Evolutionary conservation across 2,329 filamentous ascomycete species (phyloP), one percentile per base, ranked within the genome.

Genomic region (Rutstroemia sydowiana): DNA sequence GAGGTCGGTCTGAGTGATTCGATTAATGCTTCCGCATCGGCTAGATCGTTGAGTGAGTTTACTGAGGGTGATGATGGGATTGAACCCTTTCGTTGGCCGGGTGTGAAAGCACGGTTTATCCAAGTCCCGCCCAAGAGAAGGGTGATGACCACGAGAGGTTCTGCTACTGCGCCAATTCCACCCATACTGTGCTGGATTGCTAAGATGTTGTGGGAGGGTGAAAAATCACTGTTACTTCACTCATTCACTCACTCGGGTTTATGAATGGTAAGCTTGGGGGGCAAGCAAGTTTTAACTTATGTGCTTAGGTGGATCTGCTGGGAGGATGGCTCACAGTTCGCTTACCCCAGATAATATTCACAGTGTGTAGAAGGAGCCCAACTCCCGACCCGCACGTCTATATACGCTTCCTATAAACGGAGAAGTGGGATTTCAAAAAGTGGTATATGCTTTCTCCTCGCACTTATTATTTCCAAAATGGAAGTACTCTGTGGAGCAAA

Each of bases 91-190:
- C 60, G 36, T 50, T 59, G 52, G 56, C 57, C 62, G 52, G 20
- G 63, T 56, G 53, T 61, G 60, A 62, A 67, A 54, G 76, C 72
- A 37, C 80, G 73, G 63, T 85, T 84, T 58, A 84, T 73, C 71
- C 78, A 78, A 14, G 80, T 81, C 23, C 81, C 81, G 51, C 77
- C 76, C 53, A 81, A 75, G 13, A 85, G 73, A 21, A 85, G 70
- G 20, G 73, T 70, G 48, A 83, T 68, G 30, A 85, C 80, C 2
- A 81, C 72, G 13, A 82, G 67, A n/a, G 81, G 81, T 60, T 85
- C 81, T 50, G 82, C 67, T 54, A 82, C 70, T 14, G 76, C 75
- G 40, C 79, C 79, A 41, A 71, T 70, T 32, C 77, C 78, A 39
- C 55, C 54, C 59, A 62, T 62, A 20, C 11, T 20, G 18, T 18